phyloP scores from a whole-genome alignment of 352 stramenopile genomes.

The Globisporangium yorkense region DNA sequence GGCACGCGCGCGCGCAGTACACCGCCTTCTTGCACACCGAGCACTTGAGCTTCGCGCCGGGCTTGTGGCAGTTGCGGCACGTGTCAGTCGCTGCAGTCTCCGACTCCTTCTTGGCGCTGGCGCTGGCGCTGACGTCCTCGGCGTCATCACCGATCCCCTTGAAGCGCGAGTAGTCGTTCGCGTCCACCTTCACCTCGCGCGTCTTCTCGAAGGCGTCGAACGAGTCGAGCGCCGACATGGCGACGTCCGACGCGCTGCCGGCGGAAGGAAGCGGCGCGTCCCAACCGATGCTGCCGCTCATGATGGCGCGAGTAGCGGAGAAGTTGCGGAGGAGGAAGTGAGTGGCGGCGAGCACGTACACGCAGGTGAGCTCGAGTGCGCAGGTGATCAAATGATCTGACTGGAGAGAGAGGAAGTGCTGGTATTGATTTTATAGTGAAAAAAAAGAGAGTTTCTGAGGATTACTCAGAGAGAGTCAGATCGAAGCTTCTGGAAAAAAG shows the following conservation, averaged over 20 bases:
- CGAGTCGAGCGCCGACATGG: neutral
- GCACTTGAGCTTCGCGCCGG: constrained; percentile 79
- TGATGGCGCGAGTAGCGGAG: neutral
- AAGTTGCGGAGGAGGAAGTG: too few species aligned
- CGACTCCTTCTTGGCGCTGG: constrained; percentile 13
- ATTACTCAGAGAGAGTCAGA: too few species aligned
- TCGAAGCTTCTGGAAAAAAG: too few species aligned
- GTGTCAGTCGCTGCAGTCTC: constrained; percentile 14
- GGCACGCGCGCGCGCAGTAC: constrained; percentile 76
- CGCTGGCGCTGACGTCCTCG: constrained; percentile 26
- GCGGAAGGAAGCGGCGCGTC: constrained; percentile 29
- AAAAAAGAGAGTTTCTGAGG: too few species aligned
- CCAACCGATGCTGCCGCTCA: constrained; percentile 33
- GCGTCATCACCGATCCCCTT: constrained; percentile 56
- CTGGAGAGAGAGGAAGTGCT: too few species aligned
- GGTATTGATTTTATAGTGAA: too few species aligned
- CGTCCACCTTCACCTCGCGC: constrained; percentile 60
- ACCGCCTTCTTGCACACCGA: constrained; percentile 83
- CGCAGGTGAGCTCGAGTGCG: too few species aligned
- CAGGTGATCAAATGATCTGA: too few species aligned
- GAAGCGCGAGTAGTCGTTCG: constrained; percentile 86
- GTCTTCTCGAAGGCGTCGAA: constrained; percentile 55
- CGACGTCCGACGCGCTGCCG: neutral
- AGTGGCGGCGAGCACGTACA: too few species aligned
- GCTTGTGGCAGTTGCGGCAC: constrained; percentile 79